Base-by-base conservation (phyloP, 192 early-diverging fungal genomes). In the Backusella liffmaniae region DNA sequence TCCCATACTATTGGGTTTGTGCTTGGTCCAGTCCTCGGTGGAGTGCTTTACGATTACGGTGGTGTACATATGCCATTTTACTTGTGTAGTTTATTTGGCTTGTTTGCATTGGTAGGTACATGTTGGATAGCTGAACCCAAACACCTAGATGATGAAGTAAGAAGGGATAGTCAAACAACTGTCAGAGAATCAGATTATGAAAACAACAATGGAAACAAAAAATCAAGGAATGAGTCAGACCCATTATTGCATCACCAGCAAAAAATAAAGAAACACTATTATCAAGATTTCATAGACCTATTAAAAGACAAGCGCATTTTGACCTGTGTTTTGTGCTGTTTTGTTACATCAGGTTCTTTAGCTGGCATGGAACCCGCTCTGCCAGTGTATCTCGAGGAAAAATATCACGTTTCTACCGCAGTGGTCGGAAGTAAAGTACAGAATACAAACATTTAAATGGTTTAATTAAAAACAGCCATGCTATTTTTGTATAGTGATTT, bases 61-160 rank as follows among this genome's bases (percentile, higher is more conserved):
- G 92, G 91, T 59, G 81, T 84, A n/a, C 82, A 82, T 7, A 85
- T 90, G 4, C 91, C 91, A n/a, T 92, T 92, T 66, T 85, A 90
- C 21, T 90, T 94, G 78, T 89, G 89, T 34, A 88, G 82, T 4
- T 88, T 76, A 2, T 79, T 94, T 7, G 84, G 88, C 0, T 75
- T 77, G 9, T 29, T 90, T 13, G 88, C 92, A 68, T 84, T 94
- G 71, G 68, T 88, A 36, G 85, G 83, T 70, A 85, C 89, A 16
- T 70, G 89, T 37, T 76, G 89, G 72, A 83, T 94, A n/a, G 80
- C 81, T 8, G 92, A 94, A 75, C 86, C 92, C 16, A 82, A 74
- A 3, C 76, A 67, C 26, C 0, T 7, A 12, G 23, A 62, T 2
- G n/a, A 8, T 13, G 8, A 23, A 26, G 26, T 29, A 12, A 26